Evolutionary conservation across 306 rosid species (phyloP).

Genomic region (Hylodesmum podocarpum): DNA sequence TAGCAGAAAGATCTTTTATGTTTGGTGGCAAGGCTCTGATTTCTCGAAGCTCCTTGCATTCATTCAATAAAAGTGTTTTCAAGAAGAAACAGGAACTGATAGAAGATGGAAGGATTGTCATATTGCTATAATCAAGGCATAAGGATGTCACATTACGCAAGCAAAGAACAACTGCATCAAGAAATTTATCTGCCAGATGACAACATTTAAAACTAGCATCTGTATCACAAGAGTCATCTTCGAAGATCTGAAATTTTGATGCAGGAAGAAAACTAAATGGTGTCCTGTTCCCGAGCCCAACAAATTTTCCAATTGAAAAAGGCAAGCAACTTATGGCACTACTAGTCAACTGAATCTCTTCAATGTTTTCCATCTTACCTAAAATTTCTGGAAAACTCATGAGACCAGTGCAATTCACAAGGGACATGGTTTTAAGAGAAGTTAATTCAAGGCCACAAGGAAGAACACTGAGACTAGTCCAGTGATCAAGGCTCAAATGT

Average conservation of each 20-base stretch:
- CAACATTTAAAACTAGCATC: neutral
- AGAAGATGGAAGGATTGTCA: neutral
- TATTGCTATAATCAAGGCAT: neutral
- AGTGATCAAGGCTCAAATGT: neutral
- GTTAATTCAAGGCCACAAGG: neutral
- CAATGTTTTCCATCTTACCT: neutral
- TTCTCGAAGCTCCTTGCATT: too few relatives aligned
- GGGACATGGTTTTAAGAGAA: neutral
- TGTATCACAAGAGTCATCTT: neutral
- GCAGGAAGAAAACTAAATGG: neutral
- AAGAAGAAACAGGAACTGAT: too few relatives aligned
- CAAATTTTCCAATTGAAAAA: neutral
- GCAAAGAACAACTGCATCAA: neutral
- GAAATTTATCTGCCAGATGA: neutral
- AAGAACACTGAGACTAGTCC: neutral
- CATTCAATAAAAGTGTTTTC: neutral
- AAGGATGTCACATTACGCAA: neutral
- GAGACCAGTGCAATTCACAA: neutral
- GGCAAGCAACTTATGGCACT: neutral
- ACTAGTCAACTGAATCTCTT: neutral
- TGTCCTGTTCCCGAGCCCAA: too few relatives aligned
- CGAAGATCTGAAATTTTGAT: neutral
- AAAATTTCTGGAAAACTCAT: neutral
- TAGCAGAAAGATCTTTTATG: too few relatives aligned
- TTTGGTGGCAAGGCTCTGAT: neutral